Evolutionary conservation across 73 alveolate genomes (phyloP).

Genomic region (Durusdinium trenchii): DNA sequence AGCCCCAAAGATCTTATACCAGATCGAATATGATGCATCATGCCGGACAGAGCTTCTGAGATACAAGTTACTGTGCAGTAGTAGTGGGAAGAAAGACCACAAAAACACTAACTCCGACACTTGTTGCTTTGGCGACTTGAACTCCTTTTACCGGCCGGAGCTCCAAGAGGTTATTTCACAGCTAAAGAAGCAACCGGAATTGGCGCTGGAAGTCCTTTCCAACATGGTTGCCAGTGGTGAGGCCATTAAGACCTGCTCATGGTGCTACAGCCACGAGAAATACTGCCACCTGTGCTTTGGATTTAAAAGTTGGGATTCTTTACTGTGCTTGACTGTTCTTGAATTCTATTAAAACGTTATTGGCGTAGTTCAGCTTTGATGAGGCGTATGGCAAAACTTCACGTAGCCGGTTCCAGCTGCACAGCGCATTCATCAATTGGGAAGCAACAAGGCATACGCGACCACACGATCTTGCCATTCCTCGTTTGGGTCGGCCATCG

Average conservation of each 20-base stretch:
- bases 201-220: background rate
- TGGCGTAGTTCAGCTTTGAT: too few species aligned
- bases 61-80: background rate
- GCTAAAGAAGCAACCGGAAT: background rate
- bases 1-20: background rate
- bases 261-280: constrained; percentile 4
- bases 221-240: background rate
- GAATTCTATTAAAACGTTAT: too few species aligned
- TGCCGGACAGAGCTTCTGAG: background rate
- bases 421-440: background rate
- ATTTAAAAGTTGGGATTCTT: too few species aligned
- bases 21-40: background rate
- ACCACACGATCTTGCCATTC: background rate
- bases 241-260: background rate
- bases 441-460: background rate
- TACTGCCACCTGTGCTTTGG: background rate
- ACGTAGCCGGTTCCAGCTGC: background rate
- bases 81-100: too few species aligned
- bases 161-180: background rate
- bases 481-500: background rate
- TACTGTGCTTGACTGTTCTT: too few species aligned
- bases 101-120: too few species aligned
- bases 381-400: background rate
- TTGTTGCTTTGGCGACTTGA: background rate
- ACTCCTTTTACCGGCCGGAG: background rate